phyloP scores from a whole-genome alignment of 2,329 filamentous ascomycete species.

The Drechslerella stenobrocha region DNA sequence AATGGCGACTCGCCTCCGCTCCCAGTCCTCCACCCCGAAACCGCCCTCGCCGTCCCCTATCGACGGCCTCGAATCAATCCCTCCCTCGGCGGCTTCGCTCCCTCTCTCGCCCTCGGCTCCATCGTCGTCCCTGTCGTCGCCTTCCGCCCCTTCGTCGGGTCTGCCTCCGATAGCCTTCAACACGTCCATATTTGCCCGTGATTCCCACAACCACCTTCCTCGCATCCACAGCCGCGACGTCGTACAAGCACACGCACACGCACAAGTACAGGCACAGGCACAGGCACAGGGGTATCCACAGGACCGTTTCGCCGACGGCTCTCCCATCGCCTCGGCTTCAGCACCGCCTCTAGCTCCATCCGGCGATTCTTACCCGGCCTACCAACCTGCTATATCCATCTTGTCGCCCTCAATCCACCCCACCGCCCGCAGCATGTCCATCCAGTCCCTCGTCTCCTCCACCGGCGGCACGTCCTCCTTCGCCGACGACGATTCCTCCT shows the following conservation, averaged over 20 bases:
- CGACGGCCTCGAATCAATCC: background rate
- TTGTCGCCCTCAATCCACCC: slow-evolving; percentile 9
- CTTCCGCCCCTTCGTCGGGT: slow-evolving; percentile 3
- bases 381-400: slow-evolving; percentile 5
- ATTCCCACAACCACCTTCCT: slow-evolving; percentile 13
- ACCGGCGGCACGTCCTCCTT: slow-evolving; percentile 26
- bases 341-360: slow-evolving; percentile 3
- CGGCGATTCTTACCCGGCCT: background rate
- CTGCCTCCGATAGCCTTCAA: slow-evolving; percentile 20
- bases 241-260: slow-evolving; percentile 15
- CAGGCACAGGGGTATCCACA: slow-evolving; percentile 14
- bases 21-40: slow-evolving; percentile 39
- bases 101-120: background rate
- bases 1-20: slow-evolving; percentile 36
- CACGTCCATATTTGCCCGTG: slow-evolving; percentile 34
- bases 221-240: slow-evolving; percentile 11
- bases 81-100: slow-evolving; percentile 2
- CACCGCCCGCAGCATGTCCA: slow-evolving; percentile 44
- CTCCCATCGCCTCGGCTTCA: slow-evolving; percentile 24
- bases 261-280: slow-evolving; percentile 20
- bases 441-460: slow-evolving; percentile 40
- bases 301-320: slow-evolving; percentile 11
- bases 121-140: slow-evolving; percentile 3
- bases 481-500: slow-evolving; percentile 44
- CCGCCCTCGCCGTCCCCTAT: slow-evolving; percentile 22